Evolutionary conservation across 257 asterid genomes (phyloP), one percentile per base, ranked within the genome.

Genomic region (Cinchona pubescens): DNA sequence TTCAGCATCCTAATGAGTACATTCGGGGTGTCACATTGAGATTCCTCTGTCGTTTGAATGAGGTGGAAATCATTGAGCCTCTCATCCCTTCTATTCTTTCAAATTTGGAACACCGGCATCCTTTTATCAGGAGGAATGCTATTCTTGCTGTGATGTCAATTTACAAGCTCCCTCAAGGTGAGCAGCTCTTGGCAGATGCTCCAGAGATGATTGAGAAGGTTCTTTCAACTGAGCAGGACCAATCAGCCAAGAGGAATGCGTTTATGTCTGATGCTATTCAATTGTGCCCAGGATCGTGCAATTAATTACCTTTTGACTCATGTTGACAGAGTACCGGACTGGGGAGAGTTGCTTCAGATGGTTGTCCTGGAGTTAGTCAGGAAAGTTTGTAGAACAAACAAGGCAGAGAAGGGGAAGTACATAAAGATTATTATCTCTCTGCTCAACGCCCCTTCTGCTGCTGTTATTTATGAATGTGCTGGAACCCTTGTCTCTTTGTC

Each of bases 401-500:
- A 91, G 82, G 92, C 87, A 73, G 97, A 90, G 82, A 93, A 91
- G 63, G 98, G 98, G 79, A 93, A 87, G 81, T 93, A 93, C 81
- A 91, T 93, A 43, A 91, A 87, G 87, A 93, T 93, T 78, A 93
- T 93, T 32, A 87, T 91, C 80, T 91, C 98, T 63, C 78, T 93
- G 76, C 82, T 91, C 72, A 86, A 60, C 63, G 89, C 92, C 51
- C 97, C 98, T 77, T 93, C 98, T 40, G 96, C 98, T 81, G 98
- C 95, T 3, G 98, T 93, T 59, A 82, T 88, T 35, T 91, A 87
- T 83, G 98, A 93, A 83, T 88, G 98, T 85, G 98, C 98, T 29
- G 96, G 97, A 77, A 93, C 98, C 68, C 95, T 93, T 42, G 97
- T 93, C 66, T 91, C 98, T 56, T 64, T 93, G 87, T 93, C 98